Percentiles rank a stretch among this genome's conserved stretches.
Evolutionary conservation across 768 basidiomycete species (phyloP).

Genomic region (Leccinum obscurum): DNA sequence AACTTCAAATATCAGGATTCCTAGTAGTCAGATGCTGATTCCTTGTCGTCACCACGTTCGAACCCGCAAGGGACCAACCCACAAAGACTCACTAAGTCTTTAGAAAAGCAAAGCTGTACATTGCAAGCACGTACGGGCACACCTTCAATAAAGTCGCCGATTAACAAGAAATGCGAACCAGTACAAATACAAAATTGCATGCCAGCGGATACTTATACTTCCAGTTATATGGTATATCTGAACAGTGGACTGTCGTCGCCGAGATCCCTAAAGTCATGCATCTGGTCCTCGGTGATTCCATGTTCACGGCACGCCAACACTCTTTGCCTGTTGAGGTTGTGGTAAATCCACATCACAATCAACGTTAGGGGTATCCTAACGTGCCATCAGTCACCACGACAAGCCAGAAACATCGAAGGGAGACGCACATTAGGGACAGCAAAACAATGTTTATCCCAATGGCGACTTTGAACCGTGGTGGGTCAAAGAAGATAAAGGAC

Average conservation of each 20-base stretch:
- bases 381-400: constrained; percentile 28
- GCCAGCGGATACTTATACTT: background rate
- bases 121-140: too few species aligned
- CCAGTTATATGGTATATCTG: constrained; percentile 34
- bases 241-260: constrained; percentile 58
- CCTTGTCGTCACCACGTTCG: too few species aligned
- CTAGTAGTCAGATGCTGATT: too few species aligned
- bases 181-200: background rate
- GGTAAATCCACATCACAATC: constrained; percentile 47
- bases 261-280: constrained; percentile 42
- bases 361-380: constrained; percentile 38
- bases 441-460: constrained; percentile 30
- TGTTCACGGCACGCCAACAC: constrained; percentile 41
- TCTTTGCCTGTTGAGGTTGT: constrained; percentile 48
- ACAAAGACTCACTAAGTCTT: too few species aligned
- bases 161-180: too few species aligned
- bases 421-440: constrained; percentile 23
- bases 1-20: too few species aligned
- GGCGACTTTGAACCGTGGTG: constrained; percentile 38
- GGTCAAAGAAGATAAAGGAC: constrained; percentile 41
- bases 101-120: too few species aligned
- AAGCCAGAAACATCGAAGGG: constrained; percentile 6
- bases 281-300: constrained; percentile 40
- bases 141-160: too few species aligned
- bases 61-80: too few species aligned